Evolutionary conservation across 257 asterid species (phyloP).

Genomic region (Cordia subcordata): DNA sequence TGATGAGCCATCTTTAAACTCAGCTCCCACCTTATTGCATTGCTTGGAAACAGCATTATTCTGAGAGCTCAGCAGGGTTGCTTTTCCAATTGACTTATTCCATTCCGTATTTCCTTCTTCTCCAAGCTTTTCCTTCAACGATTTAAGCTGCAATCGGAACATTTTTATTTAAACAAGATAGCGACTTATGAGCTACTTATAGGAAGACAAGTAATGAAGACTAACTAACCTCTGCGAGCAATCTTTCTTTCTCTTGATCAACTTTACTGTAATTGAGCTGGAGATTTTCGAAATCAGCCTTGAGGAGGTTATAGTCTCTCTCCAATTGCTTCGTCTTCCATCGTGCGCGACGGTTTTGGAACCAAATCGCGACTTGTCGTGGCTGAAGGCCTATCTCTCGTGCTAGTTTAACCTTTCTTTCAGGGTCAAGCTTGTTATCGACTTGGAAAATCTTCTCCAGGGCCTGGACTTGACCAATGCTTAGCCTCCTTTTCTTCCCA

Average conservation of each 20-base stretch:
- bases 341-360: constrained; percentile 48
- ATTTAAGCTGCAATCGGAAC: constrained; percentile 23
- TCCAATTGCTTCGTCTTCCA: constrained; percentile 49
- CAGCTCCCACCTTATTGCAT: constrained; percentile 9
- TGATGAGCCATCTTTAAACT: constrained; percentile 32
- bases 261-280: constrained; percentile 26
- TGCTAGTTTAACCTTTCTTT: constrained; percentile 34
- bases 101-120: constrained; percentile 16
- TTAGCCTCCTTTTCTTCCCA: constrained; percentile 42
- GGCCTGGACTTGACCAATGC: constrained; percentile 37
- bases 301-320: constrained; percentile 36
- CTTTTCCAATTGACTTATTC: constrained; percentile 7
- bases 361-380: constrained; percentile 50
- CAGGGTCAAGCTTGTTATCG: constrained; percentile 46
- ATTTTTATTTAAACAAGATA: not conserved
- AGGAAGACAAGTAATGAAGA: not conserved
- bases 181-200: too few relatives aligned
- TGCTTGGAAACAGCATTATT: not conserved
- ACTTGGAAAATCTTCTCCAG: constrained; percentile 41
- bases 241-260: constrained; percentile 28
- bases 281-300: constrained; percentile 36
- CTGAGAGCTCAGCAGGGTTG: not conserved
- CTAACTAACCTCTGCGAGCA: constrained; percentile 38
- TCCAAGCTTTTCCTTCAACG: constrained; percentile 30
- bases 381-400: constrained; percentile 45